Conservation (phyloP, 192 early-diverging fungal genomes). For the Jimgerdemannia flammicorona region DNA sequence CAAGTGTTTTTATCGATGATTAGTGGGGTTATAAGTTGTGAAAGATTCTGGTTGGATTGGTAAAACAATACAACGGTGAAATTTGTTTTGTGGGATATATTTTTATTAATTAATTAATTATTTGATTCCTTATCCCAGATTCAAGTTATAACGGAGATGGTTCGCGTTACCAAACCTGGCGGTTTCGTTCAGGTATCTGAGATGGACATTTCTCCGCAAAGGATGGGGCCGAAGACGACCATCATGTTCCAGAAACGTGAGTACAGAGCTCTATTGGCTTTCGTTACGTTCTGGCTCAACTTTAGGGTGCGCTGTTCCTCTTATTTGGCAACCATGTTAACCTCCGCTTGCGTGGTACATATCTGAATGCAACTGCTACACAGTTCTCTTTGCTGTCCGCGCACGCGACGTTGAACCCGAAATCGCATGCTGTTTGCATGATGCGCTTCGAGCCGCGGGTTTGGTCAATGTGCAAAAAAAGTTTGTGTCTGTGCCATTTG, state of each 20-base stretch:
- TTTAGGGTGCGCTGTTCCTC: not conserved
- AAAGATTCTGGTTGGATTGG: not conserved
- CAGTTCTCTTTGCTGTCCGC: not conserved
- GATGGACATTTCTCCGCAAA: slow-evolving; percentile 9
- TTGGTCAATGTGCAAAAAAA: not conserved
- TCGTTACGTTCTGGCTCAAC: not conserved
- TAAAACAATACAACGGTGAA: not conserved
- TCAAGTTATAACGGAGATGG: not conserved
- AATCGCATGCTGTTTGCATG: slow-evolving; percentile 8
- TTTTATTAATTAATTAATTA: too few species aligned
- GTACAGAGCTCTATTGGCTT: not conserved
- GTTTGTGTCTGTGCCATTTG: slow-evolving; percentile 16
- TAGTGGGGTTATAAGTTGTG: too few species aligned
- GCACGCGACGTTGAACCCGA: not conserved
- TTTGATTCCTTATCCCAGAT: not conserved
- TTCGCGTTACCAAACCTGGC: not conserved
- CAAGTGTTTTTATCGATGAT: not conserved
- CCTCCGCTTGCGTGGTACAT: too few species aligned
- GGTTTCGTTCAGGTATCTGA: slow-evolving; percentile 9
- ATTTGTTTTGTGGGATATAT: too few species aligned
- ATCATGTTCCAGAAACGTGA: not conserved
- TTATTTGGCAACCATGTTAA: not conserved
- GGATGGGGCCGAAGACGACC: slow-evolving; percentile 4
- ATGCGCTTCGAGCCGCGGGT: slow-evolving; percentile 7
- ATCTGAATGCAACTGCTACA: not conserved